A percentile compares a stretch with the other conserved stretches of the same genome.
Evolutionary conservation across 768 basidiomycete genomes (phyloP).

Genomic region (Lactifluus volemus): DNA sequence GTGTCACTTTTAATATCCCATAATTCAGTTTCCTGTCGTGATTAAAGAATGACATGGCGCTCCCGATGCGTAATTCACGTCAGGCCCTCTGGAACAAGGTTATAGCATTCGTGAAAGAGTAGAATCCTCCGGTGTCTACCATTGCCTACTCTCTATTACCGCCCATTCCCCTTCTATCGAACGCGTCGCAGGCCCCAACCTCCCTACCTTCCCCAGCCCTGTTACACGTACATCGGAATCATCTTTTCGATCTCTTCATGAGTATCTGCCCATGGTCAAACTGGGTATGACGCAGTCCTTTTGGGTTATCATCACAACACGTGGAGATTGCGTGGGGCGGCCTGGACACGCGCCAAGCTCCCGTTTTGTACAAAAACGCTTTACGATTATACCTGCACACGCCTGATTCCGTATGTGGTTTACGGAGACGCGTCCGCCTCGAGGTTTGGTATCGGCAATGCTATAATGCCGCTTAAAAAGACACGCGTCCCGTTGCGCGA

Average conservation of each 20-base stretch:
- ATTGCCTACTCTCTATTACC: constrained; percentile 10
- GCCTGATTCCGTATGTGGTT: constrained; percentile 3
- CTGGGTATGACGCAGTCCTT: constrained; percentile 7
- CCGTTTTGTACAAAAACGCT: neutral
- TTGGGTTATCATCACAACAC: constrained; percentile 9
- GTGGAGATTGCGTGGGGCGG: constrained; percentile 14
- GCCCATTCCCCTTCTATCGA: constrained; percentile 1
- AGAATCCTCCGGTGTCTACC: constrained; percentile 1
- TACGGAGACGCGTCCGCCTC: constrained; percentile 2
- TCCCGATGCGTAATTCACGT: neutral
- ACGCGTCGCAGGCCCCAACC: neutral
- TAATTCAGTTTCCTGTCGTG: neutral
- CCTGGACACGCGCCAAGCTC: neutral
- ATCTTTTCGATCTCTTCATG: neutral
- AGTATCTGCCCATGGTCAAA: neutral
- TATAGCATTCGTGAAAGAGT: neutral
- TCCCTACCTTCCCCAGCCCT: neutral
- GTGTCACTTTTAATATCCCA: neutral
- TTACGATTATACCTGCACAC: constrained; percentile 2
- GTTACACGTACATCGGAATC: constrained; percentile 6
- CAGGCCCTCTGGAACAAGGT: constrained; percentile 6
- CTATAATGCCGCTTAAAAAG: neutral
- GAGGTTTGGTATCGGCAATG: constrained; percentile 3
- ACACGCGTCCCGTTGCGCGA: constrained; percentile 2
- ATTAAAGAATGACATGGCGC: neutral